Conservation (phyloP, 768 basidiomycete genomes). For the Kwoniella sp. region DNA sequence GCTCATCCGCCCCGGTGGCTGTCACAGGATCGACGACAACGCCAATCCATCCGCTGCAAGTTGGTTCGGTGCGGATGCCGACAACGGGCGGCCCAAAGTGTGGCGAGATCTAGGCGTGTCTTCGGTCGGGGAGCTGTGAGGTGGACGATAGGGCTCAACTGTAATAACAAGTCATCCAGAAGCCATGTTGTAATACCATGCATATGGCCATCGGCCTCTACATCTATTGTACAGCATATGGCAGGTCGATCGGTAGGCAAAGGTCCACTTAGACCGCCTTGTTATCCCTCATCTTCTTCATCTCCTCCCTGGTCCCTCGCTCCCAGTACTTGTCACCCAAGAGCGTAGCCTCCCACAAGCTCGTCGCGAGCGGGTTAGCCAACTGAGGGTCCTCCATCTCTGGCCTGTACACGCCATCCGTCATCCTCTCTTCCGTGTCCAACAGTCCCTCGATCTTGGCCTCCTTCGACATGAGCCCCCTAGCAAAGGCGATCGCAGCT, state of each 20-base stretch:
- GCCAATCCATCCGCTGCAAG: constrained; percentile 69
- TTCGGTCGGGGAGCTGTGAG: constrained; percentile 66
- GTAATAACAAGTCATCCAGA: too few relatives aligned
- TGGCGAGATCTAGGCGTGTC: constrained; percentile 69
- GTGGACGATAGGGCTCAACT: too few relatives aligned
- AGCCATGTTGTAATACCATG: too few relatives aligned
- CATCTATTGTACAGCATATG: too few relatives aligned
- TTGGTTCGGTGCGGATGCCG: constrained; percentile 68
- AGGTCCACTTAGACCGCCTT: constrained; percentile 6
- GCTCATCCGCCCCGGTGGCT: neutral
- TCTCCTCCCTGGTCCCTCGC: constrained; percentile 63
- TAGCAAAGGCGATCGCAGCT: constrained; percentile 70
- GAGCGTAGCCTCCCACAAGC: constrained; percentile 73
- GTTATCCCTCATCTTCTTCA: constrained; percentile 50
- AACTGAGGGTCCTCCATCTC: constrained; percentile 76
- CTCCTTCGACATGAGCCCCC: constrained; percentile 67
- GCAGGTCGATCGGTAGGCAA: too few relatives aligned
- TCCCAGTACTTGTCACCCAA: constrained; percentile 60
- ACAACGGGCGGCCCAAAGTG: constrained; percentile 69
- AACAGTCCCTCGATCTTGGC: constrained; percentile 76
- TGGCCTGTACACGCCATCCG: constrained; percentile 77
- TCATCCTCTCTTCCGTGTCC: constrained; percentile 76
- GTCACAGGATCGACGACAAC: constrained; percentile 70
- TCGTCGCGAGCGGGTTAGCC: constrained; percentile 63
- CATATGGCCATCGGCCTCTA: too few relatives aligned